Percentiles rank a stretch among this genome's conserved stretches.
Evolutionary conservation across 768 basidiomycete genomes (phyloP).

Genomic region (Hortiboletus flavorubellus): DNA sequence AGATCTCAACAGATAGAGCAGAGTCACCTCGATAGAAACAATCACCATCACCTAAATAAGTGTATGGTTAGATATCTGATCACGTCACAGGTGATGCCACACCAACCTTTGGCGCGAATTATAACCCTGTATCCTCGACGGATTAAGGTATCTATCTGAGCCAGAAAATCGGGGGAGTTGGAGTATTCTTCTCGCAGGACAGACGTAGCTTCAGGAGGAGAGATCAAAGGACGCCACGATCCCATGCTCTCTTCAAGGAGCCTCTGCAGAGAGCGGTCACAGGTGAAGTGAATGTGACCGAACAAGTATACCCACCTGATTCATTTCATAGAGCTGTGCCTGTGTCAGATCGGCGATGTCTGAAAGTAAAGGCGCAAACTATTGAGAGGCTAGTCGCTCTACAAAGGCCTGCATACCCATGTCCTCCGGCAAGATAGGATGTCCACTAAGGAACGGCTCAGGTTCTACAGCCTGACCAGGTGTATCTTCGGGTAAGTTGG

Average conservation of each 20-base stretch:
- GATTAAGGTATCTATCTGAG: conserved; percentile 73
- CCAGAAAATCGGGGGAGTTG: conserved; percentile 55
- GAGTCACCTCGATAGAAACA: conserved; percentile 87
- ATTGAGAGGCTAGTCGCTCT: background rate
- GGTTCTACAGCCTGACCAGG: conserved; percentile 3
- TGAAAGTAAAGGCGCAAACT: conserved; percentile 11
- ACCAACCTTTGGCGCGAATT: conserved; percentile 66
- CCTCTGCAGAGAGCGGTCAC: conserved; percentile 25
- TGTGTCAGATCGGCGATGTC: conserved; percentile 33
- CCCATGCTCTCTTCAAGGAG: conserved; percentile 38
- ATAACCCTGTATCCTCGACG: conserved; percentile 61
- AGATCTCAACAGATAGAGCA: background rate
- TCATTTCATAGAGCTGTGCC: conserved; percentile 39
- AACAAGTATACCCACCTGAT: conserved; percentile 30
- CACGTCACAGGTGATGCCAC: conserved; percentile 11
- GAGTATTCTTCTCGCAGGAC: conserved; percentile 63
- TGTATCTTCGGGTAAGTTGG: conserved; percentile 20
- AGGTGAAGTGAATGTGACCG: background rate
- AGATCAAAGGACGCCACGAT: conserved; percentile 50
- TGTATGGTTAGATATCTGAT: background rate
- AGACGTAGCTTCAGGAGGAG: conserved; percentile 48
- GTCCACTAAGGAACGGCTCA: conserved; percentile 25
- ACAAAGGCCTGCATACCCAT: conserved; percentile 21
- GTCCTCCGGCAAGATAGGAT: conserved; percentile 30
- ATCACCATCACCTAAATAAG: conserved; percentile 69